phyloP scores from a whole-genome alignment of 306 rosid species.

The Cucurbita pepo region DNA sequence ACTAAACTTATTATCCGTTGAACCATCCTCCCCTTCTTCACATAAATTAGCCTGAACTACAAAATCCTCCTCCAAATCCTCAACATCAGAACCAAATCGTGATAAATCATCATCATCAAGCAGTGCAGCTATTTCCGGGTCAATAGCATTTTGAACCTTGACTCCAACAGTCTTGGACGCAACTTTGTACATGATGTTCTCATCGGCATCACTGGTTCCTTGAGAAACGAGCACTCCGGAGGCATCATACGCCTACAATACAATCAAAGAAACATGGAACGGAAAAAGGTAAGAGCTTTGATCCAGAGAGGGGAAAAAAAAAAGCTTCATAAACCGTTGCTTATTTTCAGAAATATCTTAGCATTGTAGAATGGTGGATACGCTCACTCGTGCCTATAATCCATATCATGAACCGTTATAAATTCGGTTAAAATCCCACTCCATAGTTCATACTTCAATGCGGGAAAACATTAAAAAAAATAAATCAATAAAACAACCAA shows the following conservation, averaged over 20 bases:
- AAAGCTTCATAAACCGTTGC: background rate
- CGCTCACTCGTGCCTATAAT: background rate
- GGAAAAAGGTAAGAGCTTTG: background rate
- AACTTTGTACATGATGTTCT: constrained; percentile 28
- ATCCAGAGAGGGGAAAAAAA: background rate
- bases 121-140: constrained; percentile 75
- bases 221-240: constrained; percentile 40
- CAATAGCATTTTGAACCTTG: constrained; percentile 61
- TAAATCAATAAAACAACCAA: background rate
- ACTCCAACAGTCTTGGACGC: constrained; percentile 48
- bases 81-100: constrained; percentile 66
- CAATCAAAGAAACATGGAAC: background rate
- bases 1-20: background rate
- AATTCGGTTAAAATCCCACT: background rate
- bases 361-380: background rate
- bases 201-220: constrained; percentile 26
- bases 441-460: background rate
- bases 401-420: background rate
- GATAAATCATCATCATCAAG: constrained; percentile 67
- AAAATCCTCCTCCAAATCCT: constrained; percentile 90
- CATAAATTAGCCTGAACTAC: constrained; percentile 55
- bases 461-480: background rate
- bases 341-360: background rate
- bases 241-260: constrained; percentile 79
- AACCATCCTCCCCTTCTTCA: constrained; percentile 19